Evolutionary conservation across 1,284 basidiomycete genomes (phyloP).

Genomic region (Vanrija pseudolonga): DNA sequence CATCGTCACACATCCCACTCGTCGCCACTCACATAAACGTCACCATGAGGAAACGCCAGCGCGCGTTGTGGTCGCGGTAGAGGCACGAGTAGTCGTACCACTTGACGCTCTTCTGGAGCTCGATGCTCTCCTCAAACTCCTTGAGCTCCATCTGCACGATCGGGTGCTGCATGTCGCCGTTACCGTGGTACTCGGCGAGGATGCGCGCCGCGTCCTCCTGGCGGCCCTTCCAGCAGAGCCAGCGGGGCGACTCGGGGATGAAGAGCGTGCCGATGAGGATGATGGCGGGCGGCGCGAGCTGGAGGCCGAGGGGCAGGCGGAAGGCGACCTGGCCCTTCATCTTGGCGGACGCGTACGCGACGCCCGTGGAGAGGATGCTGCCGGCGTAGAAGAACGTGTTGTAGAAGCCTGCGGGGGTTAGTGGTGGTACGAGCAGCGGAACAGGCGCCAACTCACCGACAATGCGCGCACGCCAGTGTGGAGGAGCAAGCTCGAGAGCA

Average conservation of each 20-base stretch:
- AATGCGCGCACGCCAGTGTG: slow-evolving; percentile 1
- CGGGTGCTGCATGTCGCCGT: slow-evolving; percentile 21
- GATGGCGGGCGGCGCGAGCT: slow-evolving; percentile 11
- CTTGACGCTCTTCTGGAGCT: slow-evolving; percentile 49
- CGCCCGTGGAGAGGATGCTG: slow-evolving; percentile 2
- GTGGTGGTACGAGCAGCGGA: slow-evolving; percentile 5
- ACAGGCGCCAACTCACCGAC: slow-evolving; percentile 6
- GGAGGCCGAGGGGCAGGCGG: slow-evolving; percentile 10
- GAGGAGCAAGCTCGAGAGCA: not conserved
- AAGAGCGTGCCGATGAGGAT: slow-evolving; percentile 45
- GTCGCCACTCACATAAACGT: slow-evolving; percentile 15
- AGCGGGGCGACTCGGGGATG: slow-evolving; percentile 58
- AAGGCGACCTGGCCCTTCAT: slow-evolving; percentile 15
- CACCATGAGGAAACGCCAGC: slow-evolving; percentile 26
- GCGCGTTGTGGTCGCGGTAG: slow-evolving; percentile 15
- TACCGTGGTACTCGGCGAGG: slow-evolving; percentile 25
- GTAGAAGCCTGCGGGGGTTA: slow-evolving; percentile 6
- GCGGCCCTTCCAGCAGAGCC: slow-evolving; percentile 46
- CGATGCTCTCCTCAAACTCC: slow-evolving; percentile 24
- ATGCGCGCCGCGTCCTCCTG: slow-evolving; percentile 21
- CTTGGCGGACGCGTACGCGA: slow-evolving; percentile 10
- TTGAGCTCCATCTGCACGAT: slow-evolving; percentile 23
- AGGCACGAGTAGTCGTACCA: slow-evolving; percentile 51
- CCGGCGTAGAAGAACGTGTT: slow-evolving; percentile 1
- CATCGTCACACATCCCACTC: not conserved